phyloP scores from a whole-genome alignment of 768 basidiomycete genomes.

The Pulveroboletus sp. region DNA sequence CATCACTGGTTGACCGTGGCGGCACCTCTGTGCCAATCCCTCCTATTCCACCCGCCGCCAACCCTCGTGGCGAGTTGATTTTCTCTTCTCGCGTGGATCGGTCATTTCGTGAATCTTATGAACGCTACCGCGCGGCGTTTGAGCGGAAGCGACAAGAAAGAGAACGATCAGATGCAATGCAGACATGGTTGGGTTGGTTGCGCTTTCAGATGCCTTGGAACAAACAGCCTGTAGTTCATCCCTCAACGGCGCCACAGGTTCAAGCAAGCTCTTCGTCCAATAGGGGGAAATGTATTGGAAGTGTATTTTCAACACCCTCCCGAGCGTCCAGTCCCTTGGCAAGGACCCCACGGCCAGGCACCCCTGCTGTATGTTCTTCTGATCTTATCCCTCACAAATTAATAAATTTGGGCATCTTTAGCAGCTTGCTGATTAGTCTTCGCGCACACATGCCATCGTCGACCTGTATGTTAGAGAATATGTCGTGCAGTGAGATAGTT shows the following conservation, averaged over 20 bases:
- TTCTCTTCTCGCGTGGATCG: slow-evolving; percentile 87
- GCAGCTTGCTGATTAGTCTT: slow-evolving; percentile 12
- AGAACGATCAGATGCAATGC: slow-evolving; percentile 37
- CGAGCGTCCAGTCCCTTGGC: slow-evolving; percentile 34
- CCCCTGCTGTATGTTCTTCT: slow-evolving; percentile 23
- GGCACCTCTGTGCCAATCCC: slow-evolving; percentile 44
- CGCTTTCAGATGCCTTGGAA: slow-evolving; percentile 29
- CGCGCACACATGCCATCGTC: not conserved
- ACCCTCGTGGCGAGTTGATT: slow-evolving; percentile 94
- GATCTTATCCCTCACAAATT: slow-evolving; percentile 22
- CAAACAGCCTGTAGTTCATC: slow-evolving; percentile 7
- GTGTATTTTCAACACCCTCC: slow-evolving; percentile 30
- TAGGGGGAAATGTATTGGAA: slow-evolving; percentile 24
- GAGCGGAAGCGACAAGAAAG: slow-evolving; percentile 72
- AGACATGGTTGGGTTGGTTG: slow-evolving; percentile 32
- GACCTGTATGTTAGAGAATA: not conserved
- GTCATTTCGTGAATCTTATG: slow-evolving; percentile 84
- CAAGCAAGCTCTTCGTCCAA: slow-evolving; percentile 24
- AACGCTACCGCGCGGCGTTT: slow-evolving; percentile 84
- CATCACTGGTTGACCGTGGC: slow-evolving; percentile 34
- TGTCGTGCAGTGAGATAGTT: not conserved
- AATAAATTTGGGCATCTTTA: slow-evolving; percentile 23
- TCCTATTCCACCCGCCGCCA: slow-evolving; percentile 84
- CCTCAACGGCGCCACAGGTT: slow-evolving; percentile 15
- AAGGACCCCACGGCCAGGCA: slow-evolving; percentile 25